Conservation (phyloP, 2,329 filamentous ascomycete species). For the Aureobasidium melanogenum region DNA sequence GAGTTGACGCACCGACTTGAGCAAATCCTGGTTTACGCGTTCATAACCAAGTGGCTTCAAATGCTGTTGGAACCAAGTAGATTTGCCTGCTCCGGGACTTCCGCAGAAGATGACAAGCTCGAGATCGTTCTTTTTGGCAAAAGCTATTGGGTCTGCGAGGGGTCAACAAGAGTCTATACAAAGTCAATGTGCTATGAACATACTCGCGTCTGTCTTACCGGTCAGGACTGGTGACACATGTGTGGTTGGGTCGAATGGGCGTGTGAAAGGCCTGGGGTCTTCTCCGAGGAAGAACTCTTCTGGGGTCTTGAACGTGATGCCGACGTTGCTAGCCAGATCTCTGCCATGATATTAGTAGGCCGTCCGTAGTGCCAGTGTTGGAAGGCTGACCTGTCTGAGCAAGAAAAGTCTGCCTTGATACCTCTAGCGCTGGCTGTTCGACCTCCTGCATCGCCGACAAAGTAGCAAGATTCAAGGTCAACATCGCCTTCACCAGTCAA, state of each 20-base stretch:
- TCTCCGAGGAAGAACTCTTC: slow-evolving; percentile 83
- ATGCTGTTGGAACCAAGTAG: slow-evolving; percentile 74
- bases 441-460: slow-evolving; percentile 77
- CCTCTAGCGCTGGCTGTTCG: slow-evolving; percentile 33
- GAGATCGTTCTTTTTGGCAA: slow-evolving; percentile 53
- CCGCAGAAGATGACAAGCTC: slow-evolving; percentile 84
- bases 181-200: slow-evolving; percentile 12
- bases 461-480: slow-evolving; percentile 66
- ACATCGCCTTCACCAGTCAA: slow-evolving; percentile 43
- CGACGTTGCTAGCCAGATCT: slow-evolving; percentile 78
- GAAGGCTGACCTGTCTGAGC: slow-evolving; percentile 45
- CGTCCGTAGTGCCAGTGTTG: not conserved
- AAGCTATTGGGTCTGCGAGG: slow-evolving; percentile 23
- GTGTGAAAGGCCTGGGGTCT: slow-evolving; percentile 53
- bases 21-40: slow-evolving; percentile 80
- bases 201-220: slow-evolving; percentile 28
- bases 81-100: slow-evolving; percentile 84
- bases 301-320: slow-evolving; percentile 72
- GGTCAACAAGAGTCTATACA: not conserved
- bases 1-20: slow-evolving; percentile 55
- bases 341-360: slow-evolving; percentile 30
- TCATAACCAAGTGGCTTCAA: slow-evolving; percentile 71
- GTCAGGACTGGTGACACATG: slow-evolving; percentile 35
- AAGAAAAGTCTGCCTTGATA: slow-evolving; percentile 48
- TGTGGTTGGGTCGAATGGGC: slow-evolving; percentile 61